Percentiles rank a stretch among this genome's conserved stretches.
Evolutionary conservation across 257 asterid species (phyloP).

Genomic region (Phtheirospermum japonicum): DNA sequence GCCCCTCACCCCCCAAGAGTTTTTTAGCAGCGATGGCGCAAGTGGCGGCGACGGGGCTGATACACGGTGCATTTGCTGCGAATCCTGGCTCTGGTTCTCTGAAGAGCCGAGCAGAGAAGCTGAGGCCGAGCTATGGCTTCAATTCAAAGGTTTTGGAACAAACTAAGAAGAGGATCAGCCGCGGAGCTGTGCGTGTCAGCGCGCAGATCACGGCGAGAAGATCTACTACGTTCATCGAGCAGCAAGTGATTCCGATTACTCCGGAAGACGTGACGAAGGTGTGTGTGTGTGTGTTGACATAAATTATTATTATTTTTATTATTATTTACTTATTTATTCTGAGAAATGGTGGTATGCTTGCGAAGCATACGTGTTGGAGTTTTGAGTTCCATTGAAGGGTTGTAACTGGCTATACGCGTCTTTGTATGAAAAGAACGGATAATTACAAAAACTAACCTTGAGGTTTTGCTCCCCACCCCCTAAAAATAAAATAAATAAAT

Average conservation of each 20-base stretch:
- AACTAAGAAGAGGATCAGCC: conserved; percentile 32
- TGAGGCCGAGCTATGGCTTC: conserved; percentile 50
- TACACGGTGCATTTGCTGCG: conserved; percentile 48
- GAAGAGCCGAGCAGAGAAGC: conserved; percentile 50
- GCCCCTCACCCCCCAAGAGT: no score
- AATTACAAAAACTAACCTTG: no score
- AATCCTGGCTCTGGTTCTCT: conserved; percentile 48
- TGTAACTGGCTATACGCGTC: no score
- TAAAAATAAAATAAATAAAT: no score
- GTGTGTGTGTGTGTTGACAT: no score
- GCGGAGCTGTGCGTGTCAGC: conserved; percentile 41
- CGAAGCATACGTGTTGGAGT: no score
- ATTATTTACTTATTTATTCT: no score
- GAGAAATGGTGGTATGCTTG: no score
- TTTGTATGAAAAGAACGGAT: no score
- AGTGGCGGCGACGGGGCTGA: conserved; percentile 69
- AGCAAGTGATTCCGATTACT: conserved; percentile 55
- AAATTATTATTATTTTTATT: no score
- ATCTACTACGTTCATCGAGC: conserved; percentile 47
- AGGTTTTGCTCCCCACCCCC: no score
- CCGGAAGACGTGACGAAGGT: conserved; percentile 74
- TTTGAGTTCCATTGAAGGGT: no score
- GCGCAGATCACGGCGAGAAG: conserved; percentile 48
- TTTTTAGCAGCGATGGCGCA: conserved; percentile 85
- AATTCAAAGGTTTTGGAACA: conserved; percentile 41